phyloP scores from a whole-genome alignment of 192 early-diverging fungal species.

The Podila clonocystis region DNA sequence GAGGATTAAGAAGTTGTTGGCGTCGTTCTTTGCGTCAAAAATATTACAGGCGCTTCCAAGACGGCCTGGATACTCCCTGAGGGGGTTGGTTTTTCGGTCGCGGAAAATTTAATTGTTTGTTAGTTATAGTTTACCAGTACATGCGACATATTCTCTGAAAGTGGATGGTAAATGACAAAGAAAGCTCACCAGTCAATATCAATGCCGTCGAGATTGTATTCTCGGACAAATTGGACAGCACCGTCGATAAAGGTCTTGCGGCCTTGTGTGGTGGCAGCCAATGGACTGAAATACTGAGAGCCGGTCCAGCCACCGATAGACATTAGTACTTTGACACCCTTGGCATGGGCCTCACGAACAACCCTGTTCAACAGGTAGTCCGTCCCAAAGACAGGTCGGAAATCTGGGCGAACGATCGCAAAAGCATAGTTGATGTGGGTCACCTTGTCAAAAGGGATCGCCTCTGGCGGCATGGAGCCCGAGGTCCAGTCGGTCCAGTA shows the following conservation, averaged over 20 bases:
- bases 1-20: constrained; percentile 67
- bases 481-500: constrained; percentile 49
- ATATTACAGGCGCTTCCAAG: constrained; percentile 68
- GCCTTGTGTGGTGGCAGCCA: constrained; percentile 52
- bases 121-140: background rate
- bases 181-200: constrained; percentile 70
- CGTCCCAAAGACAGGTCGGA: constrained; percentile 31
- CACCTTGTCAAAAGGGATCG: constrained; percentile 58
- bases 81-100: too few relatives aligned
- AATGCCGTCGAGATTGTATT: constrained; percentile 72
- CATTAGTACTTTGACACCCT: constrained; percentile 63
- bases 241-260: constrained; percentile 61
- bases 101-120: background rate
- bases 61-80: constrained; percentile 75
- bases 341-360: constrained; percentile 53
- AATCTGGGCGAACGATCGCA: constrained; percentile 29
- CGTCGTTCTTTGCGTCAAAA: constrained; percentile 65
- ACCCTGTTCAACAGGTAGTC: constrained; percentile 39
- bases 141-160: background rate
- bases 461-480: constrained; percentile 24
- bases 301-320: constrained; percentile 82
- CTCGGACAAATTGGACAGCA: constrained; percentile 59
- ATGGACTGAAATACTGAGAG: constrained; percentile 62
- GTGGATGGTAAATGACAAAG: background rate
- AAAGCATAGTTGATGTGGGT: constrained; percentile 74